Percentiles rank a stretch among this genome's conserved stretches.
These are phyloP conservation scores for Echinosphaeria canescens DNA, from an alignment of 2,329 filamentous ascomycete species.

Conservation along the genomic window DNA sequence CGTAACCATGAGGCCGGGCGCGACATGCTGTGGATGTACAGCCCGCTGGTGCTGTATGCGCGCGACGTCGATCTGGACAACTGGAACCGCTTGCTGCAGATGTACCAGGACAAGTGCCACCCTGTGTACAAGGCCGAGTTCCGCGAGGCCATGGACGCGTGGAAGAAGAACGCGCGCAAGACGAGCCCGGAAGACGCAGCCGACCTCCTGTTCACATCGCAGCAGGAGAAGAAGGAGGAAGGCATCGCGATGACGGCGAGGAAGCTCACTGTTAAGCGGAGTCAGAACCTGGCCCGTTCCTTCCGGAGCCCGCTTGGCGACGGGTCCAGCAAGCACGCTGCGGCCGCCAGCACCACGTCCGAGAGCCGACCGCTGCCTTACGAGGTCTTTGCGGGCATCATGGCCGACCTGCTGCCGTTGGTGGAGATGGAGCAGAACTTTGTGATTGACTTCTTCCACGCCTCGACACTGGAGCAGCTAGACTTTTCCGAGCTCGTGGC, in stretches of 20 bases:
- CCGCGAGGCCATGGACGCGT: slow-evolving; percentile 51
- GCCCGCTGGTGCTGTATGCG: slow-evolving; percentile 69
- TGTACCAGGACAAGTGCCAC: slow-evolving; percentile 60
- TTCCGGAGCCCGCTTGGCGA: slow-evolving; percentile 48
- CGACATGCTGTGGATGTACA: slow-evolving; percentile 67
- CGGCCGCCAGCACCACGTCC: slow-evolving; percentile 35
- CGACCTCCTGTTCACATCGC: slow-evolving; percentile 69
- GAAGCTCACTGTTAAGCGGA: slow-evolving; percentile 85
- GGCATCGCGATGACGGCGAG: slow-evolving; percentile 53
- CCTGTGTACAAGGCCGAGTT: slow-evolving; percentile 69
- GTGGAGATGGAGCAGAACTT: slow-evolving; percentile 95
- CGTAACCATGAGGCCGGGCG: slow-evolving; percentile 51
- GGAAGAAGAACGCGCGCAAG: slow-evolving; percentile 64
- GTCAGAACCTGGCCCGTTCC: slow-evolving; percentile 62
- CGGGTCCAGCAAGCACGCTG: slow-evolving; percentile 24
- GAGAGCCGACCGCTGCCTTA: slow-evolving; percentile 51
- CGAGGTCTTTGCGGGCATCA: slow-evolving; percentile 58
- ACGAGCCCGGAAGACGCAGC: slow-evolving; percentile 47
- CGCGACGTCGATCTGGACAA: slow-evolving; percentile 64
- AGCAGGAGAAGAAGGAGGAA: slow-evolving; percentile 69
- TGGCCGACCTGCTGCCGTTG: slow-evolving; percentile 66
- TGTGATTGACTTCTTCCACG: slow-evolving; percentile 89
- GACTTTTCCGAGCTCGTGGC: slow-evolving; percentile 72
- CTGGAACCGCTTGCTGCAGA: slow-evolving; percentile 60
- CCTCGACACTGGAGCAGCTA: slow-evolving; percentile 58